These are phyloP conservation scores for Vicia villosa DNA, from an alignment of 306 rosid genomes.

Conservation along the genomic window DNA sequence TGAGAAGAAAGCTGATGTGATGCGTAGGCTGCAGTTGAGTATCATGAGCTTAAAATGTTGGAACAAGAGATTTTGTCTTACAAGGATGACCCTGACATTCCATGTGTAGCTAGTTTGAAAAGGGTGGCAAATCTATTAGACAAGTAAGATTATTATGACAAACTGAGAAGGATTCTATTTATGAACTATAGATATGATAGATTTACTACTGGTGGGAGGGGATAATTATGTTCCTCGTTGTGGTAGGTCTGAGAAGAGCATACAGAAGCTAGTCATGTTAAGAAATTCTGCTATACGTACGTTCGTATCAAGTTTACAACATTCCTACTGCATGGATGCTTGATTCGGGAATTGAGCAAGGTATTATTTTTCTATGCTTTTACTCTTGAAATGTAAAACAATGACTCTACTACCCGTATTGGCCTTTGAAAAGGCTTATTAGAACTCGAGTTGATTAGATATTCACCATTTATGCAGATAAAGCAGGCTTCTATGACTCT, in stretches of 20 bases:
- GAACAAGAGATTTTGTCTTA: too few relatives aligned
- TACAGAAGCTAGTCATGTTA: constrained; percentile 65
- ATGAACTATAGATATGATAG: constrained; percentile 11
- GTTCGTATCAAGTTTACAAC: constrained; percentile 62
- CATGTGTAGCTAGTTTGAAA: too few relatives aligned
- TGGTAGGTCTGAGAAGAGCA: constrained; percentile 78
- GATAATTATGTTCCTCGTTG: constrained; percentile 28
- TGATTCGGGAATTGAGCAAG: constrained; percentile 78
- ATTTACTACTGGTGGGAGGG: constrained; percentile 6
- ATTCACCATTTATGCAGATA: constrained; percentile 54
- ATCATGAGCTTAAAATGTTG: too few relatives aligned
- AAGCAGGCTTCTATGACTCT: constrained; percentile 79
- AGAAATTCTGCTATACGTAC: constrained; percentile 60
- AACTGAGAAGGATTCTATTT: too few relatives aligned
- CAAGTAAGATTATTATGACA: too few relatives aligned
- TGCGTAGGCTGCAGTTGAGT: too few relatives aligned
- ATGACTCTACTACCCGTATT: too few relatives aligned
- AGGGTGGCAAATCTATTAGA: too few relatives aligned
- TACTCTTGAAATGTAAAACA: constrained; percentile 5
- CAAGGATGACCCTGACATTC: too few relatives aligned
- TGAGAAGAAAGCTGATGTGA: too few relatives aligned
- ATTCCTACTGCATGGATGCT: constrained; percentile 94
- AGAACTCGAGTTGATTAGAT: constrained; percentile 25
- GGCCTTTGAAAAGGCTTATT: neutral
- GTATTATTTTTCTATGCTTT: constrained; percentile 42